These are phyloP conservation scores for Sedum album DNA, from an alignment of 164 flowering plant species.

Conservation along the genomic window DNA sequence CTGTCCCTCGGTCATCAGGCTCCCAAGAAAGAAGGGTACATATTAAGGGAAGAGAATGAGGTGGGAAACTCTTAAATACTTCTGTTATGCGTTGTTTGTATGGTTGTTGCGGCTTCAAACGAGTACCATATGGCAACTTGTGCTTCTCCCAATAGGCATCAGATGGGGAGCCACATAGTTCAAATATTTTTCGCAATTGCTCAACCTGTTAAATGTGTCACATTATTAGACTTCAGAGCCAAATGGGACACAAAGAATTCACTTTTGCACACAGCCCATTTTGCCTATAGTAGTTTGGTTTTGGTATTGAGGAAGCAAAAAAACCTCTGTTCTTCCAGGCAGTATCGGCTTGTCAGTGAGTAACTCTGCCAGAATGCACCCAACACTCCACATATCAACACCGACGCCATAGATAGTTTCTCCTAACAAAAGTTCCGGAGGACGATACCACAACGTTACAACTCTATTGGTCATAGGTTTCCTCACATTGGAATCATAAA, in stretches of 20 bases:
- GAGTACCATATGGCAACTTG: conserved; percentile 73
- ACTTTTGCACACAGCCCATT: not conserved
- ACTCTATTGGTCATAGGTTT: not conserved
- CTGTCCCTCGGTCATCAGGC: not conserved
- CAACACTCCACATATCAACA: not conserved
- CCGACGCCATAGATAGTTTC: not conserved
- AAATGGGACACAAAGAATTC: too few species aligned
- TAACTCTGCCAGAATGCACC: not conserved
- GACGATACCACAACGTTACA: not conserved
- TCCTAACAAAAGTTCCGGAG: not conserved
- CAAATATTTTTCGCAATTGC: conserved; percentile 24
- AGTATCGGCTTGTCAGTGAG: not conserved
- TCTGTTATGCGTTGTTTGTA: not conserved
- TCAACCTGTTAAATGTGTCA: conserved; percentile 46
- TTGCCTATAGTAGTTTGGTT: not conserved
- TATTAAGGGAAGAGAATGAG: not conserved
- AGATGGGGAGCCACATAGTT: conserved; percentile 86
- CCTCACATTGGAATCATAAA: not conserved
- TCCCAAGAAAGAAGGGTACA: not conserved
- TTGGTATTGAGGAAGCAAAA: not conserved
- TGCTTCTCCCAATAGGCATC: conserved; percentile 86
- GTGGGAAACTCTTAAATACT: not conserved
- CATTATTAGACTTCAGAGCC: not conserved
- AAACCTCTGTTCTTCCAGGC: not conserved
- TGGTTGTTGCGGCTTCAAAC: conserved; percentile 85